Conservation (phyloP, 257 asterid species). For the Primulina eburnea region DNA sequence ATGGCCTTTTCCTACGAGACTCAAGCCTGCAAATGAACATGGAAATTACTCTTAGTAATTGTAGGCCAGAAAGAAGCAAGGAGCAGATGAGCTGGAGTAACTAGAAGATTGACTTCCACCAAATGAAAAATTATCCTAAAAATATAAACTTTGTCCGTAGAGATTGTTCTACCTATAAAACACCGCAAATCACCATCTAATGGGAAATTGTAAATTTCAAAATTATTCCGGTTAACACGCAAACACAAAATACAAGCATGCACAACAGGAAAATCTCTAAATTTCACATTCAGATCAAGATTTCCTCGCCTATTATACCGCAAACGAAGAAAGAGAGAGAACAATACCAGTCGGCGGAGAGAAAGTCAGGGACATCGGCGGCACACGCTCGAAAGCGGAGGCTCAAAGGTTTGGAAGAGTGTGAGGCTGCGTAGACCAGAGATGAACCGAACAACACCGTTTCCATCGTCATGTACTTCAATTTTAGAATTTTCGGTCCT, state of each 20-base stretch:
- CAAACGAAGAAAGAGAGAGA: conserved; percentile 12
- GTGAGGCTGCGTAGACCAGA: conserved; percentile 31
- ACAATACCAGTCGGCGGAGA: conserved; percentile 72
- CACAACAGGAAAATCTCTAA: background rate
- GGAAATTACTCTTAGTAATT: conserved; percentile 1
- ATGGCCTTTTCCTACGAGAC: conserved; percentile 70
- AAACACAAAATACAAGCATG: background rate
- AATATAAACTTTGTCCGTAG: background rate
- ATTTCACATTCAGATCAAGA: background rate
- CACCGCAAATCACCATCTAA: background rate
- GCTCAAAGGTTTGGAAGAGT: conserved; percentile 31
- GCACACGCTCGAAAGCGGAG: conserved; percentile 59
- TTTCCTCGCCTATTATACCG: background rate
- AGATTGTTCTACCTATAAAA: background rate
- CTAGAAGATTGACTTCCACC: conserved; percentile 1
- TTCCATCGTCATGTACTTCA: background rate
- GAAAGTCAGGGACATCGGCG: conserved; percentile 77
- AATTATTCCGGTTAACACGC: background rate
- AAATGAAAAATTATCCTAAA: background rate
- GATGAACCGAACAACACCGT: conserved; percentile 60
- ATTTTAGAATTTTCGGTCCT: background rate
- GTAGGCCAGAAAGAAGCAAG: conserved; percentile 6
- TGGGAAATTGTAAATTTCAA: background rate
- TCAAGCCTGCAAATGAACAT: conserved; percentile 64
- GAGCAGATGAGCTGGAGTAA: background rate